phyloP scores from a whole-genome alignment of 306 rosid species.

The Astragalus membranaceus region DNA sequence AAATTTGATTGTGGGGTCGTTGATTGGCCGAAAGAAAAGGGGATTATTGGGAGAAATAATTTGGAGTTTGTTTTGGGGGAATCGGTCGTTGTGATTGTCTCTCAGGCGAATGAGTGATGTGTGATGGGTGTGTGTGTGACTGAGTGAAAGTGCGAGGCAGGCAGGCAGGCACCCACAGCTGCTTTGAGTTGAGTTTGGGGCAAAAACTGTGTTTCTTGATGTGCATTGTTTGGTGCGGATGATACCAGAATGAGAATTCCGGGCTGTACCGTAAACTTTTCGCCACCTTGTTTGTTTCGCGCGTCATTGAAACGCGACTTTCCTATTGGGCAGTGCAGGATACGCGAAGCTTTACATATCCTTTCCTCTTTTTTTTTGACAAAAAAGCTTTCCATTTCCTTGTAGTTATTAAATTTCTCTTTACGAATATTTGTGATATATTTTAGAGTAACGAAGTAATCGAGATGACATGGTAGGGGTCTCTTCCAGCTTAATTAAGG shows the following conservation, averaged over 20 bases:
- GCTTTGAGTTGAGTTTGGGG: neutral
- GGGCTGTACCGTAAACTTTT: neutral
- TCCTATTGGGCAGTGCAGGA: neutral
- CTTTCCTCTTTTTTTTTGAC: no score
- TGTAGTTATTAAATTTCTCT: no score
- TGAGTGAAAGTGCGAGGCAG: neutral
- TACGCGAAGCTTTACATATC: neutral
- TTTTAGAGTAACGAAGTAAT: no score
- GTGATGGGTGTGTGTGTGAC: neutral
- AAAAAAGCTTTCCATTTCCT: no score
- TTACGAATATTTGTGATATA: no score
- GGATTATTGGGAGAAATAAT: conserved; percentile 24
- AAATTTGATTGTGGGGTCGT: conserved; percentile 56
- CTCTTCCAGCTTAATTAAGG: no score
- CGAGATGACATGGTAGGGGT: no score
- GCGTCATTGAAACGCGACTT: neutral
- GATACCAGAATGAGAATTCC: neutral
- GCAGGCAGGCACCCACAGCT: neutral
- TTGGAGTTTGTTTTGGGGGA: conserved; percentile 13
- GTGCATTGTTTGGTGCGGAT: neutral
- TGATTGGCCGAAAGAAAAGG: conserved; percentile 58
- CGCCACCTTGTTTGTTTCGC: neutral
- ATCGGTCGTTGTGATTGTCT: neutral
- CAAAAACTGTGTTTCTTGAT: conserved; percentile 4
- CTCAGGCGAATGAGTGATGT: neutral